Evolutionary conservation across 1,139 yeast genomes (phyloP).

Genomic region (Suhomyces atakaporum): DNA sequence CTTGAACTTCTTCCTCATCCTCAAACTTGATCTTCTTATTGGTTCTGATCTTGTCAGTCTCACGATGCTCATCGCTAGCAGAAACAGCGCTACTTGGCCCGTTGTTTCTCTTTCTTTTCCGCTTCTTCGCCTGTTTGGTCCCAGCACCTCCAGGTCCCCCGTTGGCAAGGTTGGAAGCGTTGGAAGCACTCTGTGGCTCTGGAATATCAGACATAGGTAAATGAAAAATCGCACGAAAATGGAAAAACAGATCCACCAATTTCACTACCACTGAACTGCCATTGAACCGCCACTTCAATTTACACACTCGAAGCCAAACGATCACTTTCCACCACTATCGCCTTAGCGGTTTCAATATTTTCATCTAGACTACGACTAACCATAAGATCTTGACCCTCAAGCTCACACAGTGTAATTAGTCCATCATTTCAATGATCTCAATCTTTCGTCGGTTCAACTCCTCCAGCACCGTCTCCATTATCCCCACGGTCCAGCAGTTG

Average conservation of each 20-base stretch:
- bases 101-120: constrained; percentile 22
- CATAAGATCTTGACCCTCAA: not conserved
- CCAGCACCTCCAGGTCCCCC: not conserved
- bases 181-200: not conserved
- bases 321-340: too few relatives aligned
- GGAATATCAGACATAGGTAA: not conserved
- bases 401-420: too few relatives aligned
- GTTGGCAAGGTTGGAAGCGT: constrained; percentile 1
- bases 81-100: not conserved
- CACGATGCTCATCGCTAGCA: constrained; percentile 7
- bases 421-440: too few relatives aligned
- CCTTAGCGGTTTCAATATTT: too few relatives aligned
- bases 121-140: constrained; percentile 15
- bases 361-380: too few relatives aligned
- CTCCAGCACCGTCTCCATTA: constrained; percentile 31
- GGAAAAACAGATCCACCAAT: not conserved
- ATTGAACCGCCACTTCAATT: too few relatives aligned
- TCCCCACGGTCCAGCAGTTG: constrained; percentile 39
- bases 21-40: constrained; percentile 36
- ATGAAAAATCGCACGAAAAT: not conserved
- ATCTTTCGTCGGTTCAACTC: constrained; percentile 4
- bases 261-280: not conserved
- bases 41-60: constrained; percentile 13
- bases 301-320: too few relatives aligned
- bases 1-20: constrained; percentile 13